These are phyloP conservation scores for Voacanga thouarsii DNA, from an alignment of 257 asterid genomes.

Conservation along the genomic window DNA sequence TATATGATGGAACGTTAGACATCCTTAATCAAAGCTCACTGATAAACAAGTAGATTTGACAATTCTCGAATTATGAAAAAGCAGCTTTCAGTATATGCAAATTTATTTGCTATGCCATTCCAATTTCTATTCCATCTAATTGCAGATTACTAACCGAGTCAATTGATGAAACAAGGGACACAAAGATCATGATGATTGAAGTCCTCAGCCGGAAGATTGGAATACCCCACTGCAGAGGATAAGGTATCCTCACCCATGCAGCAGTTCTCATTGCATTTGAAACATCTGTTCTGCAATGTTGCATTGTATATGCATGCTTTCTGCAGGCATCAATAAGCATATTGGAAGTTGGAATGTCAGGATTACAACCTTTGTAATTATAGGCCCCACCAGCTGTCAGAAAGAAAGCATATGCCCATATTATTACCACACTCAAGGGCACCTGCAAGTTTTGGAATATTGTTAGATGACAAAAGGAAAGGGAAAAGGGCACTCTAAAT, in stretches of 20 bases:
- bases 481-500: neutral
- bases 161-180: slow-evolving; percentile 75
- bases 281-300: slow-evolving; percentile 94
- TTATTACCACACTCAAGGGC: slow-evolving; percentile 75
- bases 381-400: slow-evolving; percentile 97
- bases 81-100: neutral
- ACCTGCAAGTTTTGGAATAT: slow-evolving; percentile 54
- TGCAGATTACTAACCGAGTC: slow-evolving; percentile 73
- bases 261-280: slow-evolving; percentile 92
- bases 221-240: slow-evolving; percentile 96
- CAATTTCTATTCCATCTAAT: neutral
- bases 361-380: slow-evolving; percentile 81
- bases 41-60: neutral
- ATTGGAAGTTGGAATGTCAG: slow-evolving; percentile 82
- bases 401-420: slow-evolving; percentile 94
- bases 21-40: neutral
- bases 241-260: slow-evolving; percentile 93
- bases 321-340: slow-evolving; percentile 77
- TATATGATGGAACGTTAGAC: neutral
- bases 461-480: slow-evolving; percentile 14
- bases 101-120: neutral
- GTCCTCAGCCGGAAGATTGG: slow-evolving; percentile 86
- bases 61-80: neutral
- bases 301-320: slow-evolving; percentile 93
- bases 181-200: slow-evolving; percentile 76